Evolutionary conservation across 1,284 basidiomycete species (phyloP).

Genomic region (Limonomyces culmigenus): DNA sequence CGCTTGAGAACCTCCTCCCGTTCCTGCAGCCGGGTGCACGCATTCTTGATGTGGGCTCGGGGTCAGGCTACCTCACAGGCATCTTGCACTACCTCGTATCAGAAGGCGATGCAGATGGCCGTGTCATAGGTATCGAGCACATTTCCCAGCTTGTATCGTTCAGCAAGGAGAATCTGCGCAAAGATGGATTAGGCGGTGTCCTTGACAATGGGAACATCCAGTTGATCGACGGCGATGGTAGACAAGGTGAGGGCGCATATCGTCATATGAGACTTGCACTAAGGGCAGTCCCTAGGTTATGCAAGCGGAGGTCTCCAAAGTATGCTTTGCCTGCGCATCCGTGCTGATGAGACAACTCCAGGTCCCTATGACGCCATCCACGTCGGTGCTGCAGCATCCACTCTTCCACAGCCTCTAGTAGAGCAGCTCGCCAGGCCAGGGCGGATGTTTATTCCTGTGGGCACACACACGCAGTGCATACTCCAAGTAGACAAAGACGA

Average conservation of each 20-base stretch:
- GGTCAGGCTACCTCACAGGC: slow-evolving; percentile 64
- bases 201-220: slow-evolving; percentile 37
- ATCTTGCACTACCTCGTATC: slow-evolving; percentile 63
- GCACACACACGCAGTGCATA: slow-evolving; percentile 44
- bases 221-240: slow-evolving; percentile 68
- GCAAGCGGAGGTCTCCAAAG: slow-evolving; percentile 4
- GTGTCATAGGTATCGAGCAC: slow-evolving; percentile 86
- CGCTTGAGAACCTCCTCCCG: slow-evolving; percentile 54
- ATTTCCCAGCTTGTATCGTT: slow-evolving; percentile 62
- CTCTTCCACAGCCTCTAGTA: slow-evolving; percentile 56
- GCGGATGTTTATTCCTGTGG: slow-evolving; percentile 89
- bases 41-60: slow-evolving; percentile 71
- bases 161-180: slow-evolving; percentile 50
- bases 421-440: slow-evolving; percentile 76
- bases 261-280: neutral
- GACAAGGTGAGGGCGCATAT: slow-evolving; percentile 32
- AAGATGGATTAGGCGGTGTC: slow-evolving; percentile 44
- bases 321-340: neutral
- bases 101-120: slow-evolving; percentile 25
- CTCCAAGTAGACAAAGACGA: slow-evolving; percentile 70
- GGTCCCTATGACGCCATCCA: slow-evolving; percentile 85
- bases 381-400: slow-evolving; percentile 84
- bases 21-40: slow-evolving; percentile 52
- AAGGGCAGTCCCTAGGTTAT: neutral
- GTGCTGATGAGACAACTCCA: slow-evolving; percentile 7